Base-by-base conservation (phyloP, 2,329 filamentous ascomycete genomes). In the Fonsecaea pugnacius region DNA sequence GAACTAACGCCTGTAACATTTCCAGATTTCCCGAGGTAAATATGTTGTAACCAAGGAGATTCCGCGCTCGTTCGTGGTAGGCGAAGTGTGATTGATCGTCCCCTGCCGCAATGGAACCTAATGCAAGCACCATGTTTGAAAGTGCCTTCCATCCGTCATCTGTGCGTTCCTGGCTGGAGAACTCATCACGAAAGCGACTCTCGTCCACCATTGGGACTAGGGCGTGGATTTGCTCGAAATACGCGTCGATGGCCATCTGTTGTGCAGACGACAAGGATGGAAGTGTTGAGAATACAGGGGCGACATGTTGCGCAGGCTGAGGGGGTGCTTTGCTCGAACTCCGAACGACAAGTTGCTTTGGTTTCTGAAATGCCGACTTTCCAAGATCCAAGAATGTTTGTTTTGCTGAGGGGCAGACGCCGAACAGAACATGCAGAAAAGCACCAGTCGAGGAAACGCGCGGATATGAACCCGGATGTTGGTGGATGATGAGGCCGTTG, bases 151-250 rank as follows among this genome's bases (percentile, higher is more conserved):
- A 92, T 16, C 88, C 83, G 0, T 85, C 81, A 73, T 91, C 89
- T 64, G 81, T 86, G n/a, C 88, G 81, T 67, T 85, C 83, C 14
- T 84, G 85, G 62, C 84, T 82, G 6, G 86, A 77, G 69, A 88
- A 89, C 59, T 85, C 84, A 10, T 85, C 85, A 65, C 87, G 85
- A 74, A 91, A 91, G 10, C 84, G 82, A 18, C 84, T 83, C 74
- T 91, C 89, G 69, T 92, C 89, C 2, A 92, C 80, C 83, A 91
- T 87, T 0, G 89, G 89, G 3, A 89, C 83, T 69, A 91, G 88
- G 1, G 87, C 84, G 66, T 91, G 89, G 30, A 90, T 84, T 27
- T 87, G 83, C 67, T 88, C 87, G 73, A 91, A 91, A 74, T 91
- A 91, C 24, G 87, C 87, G 69, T 91, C 87, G 40, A 91, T 36